Base-by-base conservation (phyloP, 192 early-diverging fungal genomes). In the Paraglomus occultum region DNA sequence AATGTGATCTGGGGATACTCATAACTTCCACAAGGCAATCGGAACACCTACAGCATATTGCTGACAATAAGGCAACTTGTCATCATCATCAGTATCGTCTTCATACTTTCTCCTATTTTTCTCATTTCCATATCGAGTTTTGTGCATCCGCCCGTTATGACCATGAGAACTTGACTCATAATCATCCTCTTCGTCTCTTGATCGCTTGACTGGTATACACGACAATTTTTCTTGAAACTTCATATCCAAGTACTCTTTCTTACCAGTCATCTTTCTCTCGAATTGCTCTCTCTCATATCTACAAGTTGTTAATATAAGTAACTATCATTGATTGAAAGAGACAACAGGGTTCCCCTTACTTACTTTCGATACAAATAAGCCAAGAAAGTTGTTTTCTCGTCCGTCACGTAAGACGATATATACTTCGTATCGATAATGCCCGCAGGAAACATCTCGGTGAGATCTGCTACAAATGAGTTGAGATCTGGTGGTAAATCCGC, bases 351-450 rank as follows among this genome's bases (percentile, higher is more conserved):
- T 31, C 3, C 31, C 31, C 1, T 31, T 31, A 79, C 74, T 38
- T 82, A 79, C 68, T 81, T 92, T 70, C 70, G 74, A 68, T 75
- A 91, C 61, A 96, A 64, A 71, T 91, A 92, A 3, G 88, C 83
- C 62, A 95, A 69, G 64, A 86, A 94, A 6, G 82, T 85, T 1
- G 79, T 71, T 5, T 76, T 76, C 68, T 94, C 92, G 23, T 80
- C 69, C 0, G 80, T 79, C 8, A 89, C 85, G 54, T 78, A 88
- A 49, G 92, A 90, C 3, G 91, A 79, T 11, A 94, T 71, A 65
- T 91, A 90, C 77, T 98, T 98, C 70, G 97, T 99, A 76, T 99
- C 97, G 64, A 87, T 91, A 17, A 97, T 82, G 1, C 95, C 95
- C 38, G 82, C 93, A 39, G 83, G 86, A 67, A 98, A 96, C 90